phyloP scores from a whole-genome alignment of 2,329 filamentous ascomycete genomes.

The Aspergillus versicolor region DNA sequence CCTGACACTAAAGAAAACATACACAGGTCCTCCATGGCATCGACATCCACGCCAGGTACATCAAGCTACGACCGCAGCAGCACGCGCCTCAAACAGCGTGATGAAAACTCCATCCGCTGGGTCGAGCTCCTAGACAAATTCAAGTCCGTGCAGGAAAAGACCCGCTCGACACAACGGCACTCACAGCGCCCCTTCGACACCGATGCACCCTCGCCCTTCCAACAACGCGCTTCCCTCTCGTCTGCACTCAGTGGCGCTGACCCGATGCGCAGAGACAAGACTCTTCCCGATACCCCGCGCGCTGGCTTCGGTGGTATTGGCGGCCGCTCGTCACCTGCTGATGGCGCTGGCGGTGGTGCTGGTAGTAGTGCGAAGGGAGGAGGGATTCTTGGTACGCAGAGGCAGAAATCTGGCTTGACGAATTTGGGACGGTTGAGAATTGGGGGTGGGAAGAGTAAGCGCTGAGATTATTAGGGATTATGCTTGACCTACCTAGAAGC shows the following conservation, averaged over 20 bases:
- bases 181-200: conserved; percentile 33
- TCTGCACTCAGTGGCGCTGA: conserved; percentile 33
- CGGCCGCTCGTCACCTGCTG: conserved; percentile 36
- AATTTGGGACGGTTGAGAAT: conserved; percentile 72
- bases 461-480: conserved; percentile 21
- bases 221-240: conserved; percentile 35
- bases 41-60: conserved; percentile 46
- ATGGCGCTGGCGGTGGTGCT: conserved; percentile 9
- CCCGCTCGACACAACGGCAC: conserved; percentile 54
- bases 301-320: conserved; percentile 19
- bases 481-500: background rate
- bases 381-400: conserved; percentile 45
- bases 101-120: conserved; percentile 87
- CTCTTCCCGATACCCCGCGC: conserved; percentile 35
- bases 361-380: conserved; percentile 16
- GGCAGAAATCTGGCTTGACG: conserved; percentile 63
- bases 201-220: conserved; percentile 47
- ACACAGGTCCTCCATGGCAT: conserved; percentile 10
- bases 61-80: conserved; percentile 65
- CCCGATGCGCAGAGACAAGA: conserved; percentile 30
- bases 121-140: conserved; percentile 93
- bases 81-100: conserved; percentile 74
- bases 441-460: conserved; percentile 58
- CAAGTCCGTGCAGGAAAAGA: conserved; percentile 81
- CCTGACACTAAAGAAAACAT: conserved; percentile 5